phyloP scores from a whole-genome alignment of 495 filamentous ascomycete species.

The Niebla homalea region DNA sequence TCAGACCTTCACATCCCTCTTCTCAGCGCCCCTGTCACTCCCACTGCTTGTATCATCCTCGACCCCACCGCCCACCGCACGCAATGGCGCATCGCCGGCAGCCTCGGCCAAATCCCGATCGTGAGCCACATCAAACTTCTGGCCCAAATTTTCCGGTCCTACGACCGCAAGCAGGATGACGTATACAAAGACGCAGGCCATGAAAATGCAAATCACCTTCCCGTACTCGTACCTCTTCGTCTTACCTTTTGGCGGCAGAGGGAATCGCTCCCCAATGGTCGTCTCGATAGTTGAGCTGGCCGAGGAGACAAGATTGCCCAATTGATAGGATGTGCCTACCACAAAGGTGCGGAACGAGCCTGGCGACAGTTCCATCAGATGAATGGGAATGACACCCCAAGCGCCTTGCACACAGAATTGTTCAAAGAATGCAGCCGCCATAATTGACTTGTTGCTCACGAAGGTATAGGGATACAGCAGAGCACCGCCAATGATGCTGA shows the following conservation, averaged over 20 bases:
- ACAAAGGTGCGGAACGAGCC: slow-evolving; percentile 73
- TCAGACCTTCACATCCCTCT: background rate
- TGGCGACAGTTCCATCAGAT: slow-evolving; percentile 77
- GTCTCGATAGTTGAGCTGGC: slow-evolving; percentile 75
- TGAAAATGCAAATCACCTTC: slow-evolving; percentile 84
- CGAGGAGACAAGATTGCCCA: slow-evolving; percentile 71
- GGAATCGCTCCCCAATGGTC: slow-evolving; percentile 69
- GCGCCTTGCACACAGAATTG: slow-evolving; percentile 84
- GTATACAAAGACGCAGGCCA: slow-evolving; percentile 83
- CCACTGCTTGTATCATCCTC: slow-evolving; percentile 5
- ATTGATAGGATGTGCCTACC: slow-evolving; percentile 72
- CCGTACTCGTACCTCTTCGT: slow-evolving; percentile 63
- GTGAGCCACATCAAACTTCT: slow-evolving; percentile 50
- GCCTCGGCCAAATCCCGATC: slow-evolving; percentile 53
- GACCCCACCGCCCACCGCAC: slow-evolving; percentile 9
- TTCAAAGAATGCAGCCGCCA: slow-evolving; percentile 81
- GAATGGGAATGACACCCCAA: slow-evolving; percentile 75
- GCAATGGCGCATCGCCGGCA: slow-evolving; percentile 25
- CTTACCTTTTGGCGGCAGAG: slow-evolving; percentile 43
- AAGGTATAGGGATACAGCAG: slow-evolving; percentile 76
- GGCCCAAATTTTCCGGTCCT: slow-evolving; percentile 62
- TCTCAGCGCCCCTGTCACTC: slow-evolving; percentile 9
- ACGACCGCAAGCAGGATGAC: slow-evolving; percentile 60
- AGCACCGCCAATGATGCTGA: slow-evolving; percentile 62
- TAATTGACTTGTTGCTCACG: slow-evolving; percentile 43